Evolutionary conservation across 192 early-diverging fungal genomes (phyloP).

Genomic region (Coemansia sp.): DNA sequence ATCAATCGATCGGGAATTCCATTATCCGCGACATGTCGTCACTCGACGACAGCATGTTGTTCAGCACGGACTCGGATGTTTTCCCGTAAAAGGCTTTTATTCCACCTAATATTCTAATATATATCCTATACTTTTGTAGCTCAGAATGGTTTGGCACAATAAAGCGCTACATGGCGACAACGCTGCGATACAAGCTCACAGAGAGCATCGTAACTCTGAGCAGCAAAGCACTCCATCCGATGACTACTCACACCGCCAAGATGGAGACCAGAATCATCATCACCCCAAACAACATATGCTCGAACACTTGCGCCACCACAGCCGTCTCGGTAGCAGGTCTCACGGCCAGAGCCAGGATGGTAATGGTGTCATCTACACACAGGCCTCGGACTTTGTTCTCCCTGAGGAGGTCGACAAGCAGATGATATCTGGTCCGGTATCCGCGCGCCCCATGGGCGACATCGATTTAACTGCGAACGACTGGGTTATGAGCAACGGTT

Average conservation of each 20-base stretch:
- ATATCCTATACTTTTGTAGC: too few relatives aligned
- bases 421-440: constrained; percentile 27
- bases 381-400: constrained; percentile 43
- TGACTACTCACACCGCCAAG: too few relatives aligned
- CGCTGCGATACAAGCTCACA: too few relatives aligned
- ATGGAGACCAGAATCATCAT: too few relatives aligned
- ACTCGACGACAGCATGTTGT: too few relatives aligned
- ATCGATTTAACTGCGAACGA: constrained; percentile 44
- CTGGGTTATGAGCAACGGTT: constrained; percentile 22
- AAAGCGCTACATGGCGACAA: too few relatives aligned
- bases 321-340: background rate
- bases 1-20: too few relatives aligned
- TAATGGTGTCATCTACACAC: constrained; percentile 30
- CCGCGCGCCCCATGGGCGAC: constrained; percentile 26
- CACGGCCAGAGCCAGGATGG: background rate
- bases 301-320: background rate
- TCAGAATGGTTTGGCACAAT: too few relatives aligned
- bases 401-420: constrained; percentile 23
- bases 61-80: too few relatives aligned
- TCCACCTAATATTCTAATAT: too few relatives aligned
- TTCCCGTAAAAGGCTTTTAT: too few relatives aligned
- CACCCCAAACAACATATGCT: background rate
- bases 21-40: too few relatives aligned
- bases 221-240: background rate
- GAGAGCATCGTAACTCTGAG: background rate